Evolutionary conservation across 768 basidiomycete species (phyloP).

Genomic region (Thelephora aurantiotincta): DNA sequence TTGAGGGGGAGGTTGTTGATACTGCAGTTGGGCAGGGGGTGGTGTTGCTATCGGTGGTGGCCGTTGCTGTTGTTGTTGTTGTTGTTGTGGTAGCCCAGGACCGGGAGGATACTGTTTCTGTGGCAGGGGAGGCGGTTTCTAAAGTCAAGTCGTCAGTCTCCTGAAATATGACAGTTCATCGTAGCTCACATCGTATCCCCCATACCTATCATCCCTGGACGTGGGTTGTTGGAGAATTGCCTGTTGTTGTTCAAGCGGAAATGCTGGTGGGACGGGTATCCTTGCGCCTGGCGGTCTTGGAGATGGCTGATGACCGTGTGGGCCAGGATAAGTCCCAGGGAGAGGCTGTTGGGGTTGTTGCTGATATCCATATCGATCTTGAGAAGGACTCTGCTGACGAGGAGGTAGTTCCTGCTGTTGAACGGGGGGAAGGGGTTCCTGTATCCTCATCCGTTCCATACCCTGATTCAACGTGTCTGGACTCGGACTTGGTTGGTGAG

Average conservation of each 20-base stretch:
- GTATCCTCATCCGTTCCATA: constrained; percentile 13
- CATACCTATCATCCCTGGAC: constrained; percentile 21
- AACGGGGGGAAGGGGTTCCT: constrained; percentile 5
- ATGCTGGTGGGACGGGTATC: constrained; percentile 28
- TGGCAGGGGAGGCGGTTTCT: constrained; percentile 1
- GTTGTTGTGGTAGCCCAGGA: constrained; percentile 10
- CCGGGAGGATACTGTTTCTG: constrained; percentile 8
- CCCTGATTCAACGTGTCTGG: constrained; percentile 11
- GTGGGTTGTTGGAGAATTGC: constrained; percentile 15
- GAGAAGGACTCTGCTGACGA: constrained; percentile 5
- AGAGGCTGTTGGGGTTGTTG: constrained; percentile 9
- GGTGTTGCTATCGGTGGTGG: constrained; percentile 15
- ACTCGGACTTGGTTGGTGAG: not conserved
- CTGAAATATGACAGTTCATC: not conserved
- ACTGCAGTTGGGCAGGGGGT: not conserved
- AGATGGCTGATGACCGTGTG: constrained; percentile 19
- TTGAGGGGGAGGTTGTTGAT: constrained; percentile 11
- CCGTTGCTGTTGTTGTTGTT: constrained; percentile 17
- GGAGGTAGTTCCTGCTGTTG: constrained; percentile 10
- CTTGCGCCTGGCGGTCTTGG: constrained; percentile 25
- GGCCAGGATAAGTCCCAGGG: constrained; percentile 14
- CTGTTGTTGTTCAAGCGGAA: constrained; percentile 24
- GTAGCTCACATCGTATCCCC: constrained; percentile 23
- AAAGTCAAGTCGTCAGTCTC: not conserved
- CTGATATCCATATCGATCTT: constrained; percentile 3